These are phyloP conservation scores for Irpex sp. DNA, from an alignment of 1,284 basidiomycete genomes.

Conservation along the genomic window DNA sequence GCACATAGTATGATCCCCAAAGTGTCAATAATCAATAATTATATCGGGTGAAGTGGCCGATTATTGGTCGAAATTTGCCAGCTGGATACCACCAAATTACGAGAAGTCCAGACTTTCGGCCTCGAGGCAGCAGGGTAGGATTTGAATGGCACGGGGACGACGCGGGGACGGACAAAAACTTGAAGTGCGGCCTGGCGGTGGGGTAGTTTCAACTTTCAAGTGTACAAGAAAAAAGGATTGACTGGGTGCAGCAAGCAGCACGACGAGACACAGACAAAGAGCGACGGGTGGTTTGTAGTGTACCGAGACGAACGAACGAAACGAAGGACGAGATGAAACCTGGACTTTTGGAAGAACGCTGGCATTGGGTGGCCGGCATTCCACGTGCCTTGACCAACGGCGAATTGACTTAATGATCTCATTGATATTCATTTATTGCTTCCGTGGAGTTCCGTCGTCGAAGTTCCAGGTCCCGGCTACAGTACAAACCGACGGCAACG, in stretches of 20 bases:
- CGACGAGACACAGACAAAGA: not conserved
- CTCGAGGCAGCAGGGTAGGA: not conserved
- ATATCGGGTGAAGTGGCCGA: not conserved
- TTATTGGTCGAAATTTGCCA: not conserved
- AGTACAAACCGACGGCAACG: too few species aligned
- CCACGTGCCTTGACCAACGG: not conserved
- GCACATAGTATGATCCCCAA: not conserved
- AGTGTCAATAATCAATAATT: not conserved
- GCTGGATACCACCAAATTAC: not conserved
- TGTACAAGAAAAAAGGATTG: not conserved
- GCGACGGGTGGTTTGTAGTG: not conserved
- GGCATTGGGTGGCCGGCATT: not conserved
- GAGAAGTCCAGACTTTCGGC: not conserved
- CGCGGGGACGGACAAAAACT: not conserved
- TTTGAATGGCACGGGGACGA: not conserved
- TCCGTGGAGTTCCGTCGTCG: not conserved
- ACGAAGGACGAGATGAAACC: not conserved
- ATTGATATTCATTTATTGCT: not conserved
- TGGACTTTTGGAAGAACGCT: not conserved
- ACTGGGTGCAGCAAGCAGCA: not conserved
- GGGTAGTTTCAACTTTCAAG: not conserved
- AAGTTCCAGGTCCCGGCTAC: too few species aligned
- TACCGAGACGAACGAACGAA: not conserved
- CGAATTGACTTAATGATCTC: not conserved
- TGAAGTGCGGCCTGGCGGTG: not conserved